phyloP scores from a whole-genome alignment of 176 grass and related monocot species.

The Musa schizocarpa region DNA sequence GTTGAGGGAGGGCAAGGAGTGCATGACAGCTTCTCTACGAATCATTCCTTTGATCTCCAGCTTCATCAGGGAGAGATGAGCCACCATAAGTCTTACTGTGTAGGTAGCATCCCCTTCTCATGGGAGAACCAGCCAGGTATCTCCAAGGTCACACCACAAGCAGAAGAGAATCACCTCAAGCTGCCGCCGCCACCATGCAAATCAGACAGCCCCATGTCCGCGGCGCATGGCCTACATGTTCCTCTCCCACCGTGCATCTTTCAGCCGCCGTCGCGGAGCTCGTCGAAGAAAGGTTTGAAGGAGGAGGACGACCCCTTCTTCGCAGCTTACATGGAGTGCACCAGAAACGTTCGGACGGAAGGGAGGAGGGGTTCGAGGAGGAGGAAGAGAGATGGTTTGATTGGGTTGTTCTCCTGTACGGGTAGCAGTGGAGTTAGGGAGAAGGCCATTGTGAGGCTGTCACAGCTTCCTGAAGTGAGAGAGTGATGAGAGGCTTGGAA shows the following conservation, averaged over 20 bases:
- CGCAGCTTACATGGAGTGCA: constrained; percentile 40
- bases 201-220: not conserved
- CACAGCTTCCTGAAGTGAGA: not conserved
- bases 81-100: constrained; percentile 3
- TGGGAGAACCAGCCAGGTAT: constrained; percentile 43
- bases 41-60: not conserved
- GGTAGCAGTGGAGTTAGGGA: not conserved
- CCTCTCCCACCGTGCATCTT: constrained; percentile 30
- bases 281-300: constrained; percentile 8
- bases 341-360: not conserved
- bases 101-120: constrained; percentile 28
- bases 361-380: not conserved
- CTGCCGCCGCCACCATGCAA: not conserved
- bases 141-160: constrained; percentile 1
- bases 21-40: too few species aligned
- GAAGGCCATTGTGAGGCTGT: not conserved
- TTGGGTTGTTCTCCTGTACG: not conserved
- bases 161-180: not conserved
- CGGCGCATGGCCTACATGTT: constrained; percentile 19
- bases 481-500: not conserved
- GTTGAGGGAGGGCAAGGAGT: too few species aligned
- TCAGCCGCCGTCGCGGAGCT: constrained; percentile 7
- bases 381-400: constrained; percentile 9
- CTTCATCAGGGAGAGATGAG: constrained; percentile 14
- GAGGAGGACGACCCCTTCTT: constrained; percentile 36